Evolutionary conservation across 441 rosid genomes (phyloP).

Genomic region (Gossypium lobatum): DNA sequence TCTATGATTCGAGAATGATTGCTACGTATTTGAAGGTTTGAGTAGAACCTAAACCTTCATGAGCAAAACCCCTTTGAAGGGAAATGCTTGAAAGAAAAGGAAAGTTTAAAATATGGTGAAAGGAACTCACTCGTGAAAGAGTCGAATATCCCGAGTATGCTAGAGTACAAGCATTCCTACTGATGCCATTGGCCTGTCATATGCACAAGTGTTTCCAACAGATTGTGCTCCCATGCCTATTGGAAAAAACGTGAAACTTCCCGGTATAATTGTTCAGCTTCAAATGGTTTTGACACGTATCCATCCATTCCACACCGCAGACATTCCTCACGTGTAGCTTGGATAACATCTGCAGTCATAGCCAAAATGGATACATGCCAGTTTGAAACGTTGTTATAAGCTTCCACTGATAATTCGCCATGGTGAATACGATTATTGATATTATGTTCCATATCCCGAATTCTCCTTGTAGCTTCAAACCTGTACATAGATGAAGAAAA

Average conservation of each 20-base stretch:
- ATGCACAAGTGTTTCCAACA: constrained; percentile 11
- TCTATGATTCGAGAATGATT: not conserved
- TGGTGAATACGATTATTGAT: constrained; percentile 27
- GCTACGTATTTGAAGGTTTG: not conserved
- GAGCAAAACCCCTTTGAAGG: no score
- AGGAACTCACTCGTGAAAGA: constrained; percentile 35
- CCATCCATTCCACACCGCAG: constrained; percentile 68
- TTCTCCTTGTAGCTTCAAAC: constrained; percentile 70
- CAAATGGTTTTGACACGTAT: constrained; percentile 85
- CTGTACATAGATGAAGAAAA: constrained; percentile 24
- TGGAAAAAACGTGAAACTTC: constrained; percentile 67
- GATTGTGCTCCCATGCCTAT: constrained; percentile 18
- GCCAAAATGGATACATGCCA: constrained; percentile 72
- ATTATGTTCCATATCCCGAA: constrained; percentile 50
- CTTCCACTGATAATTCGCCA: constrained; percentile 28
- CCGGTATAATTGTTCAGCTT: constrained; percentile 65
- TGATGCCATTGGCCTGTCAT: constrained; percentile 13
- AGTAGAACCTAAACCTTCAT: no score
- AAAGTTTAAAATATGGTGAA: not conserved
- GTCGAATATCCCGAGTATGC: not conserved
- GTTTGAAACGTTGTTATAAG: constrained; percentile 26
- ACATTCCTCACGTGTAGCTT: constrained; percentile 76
- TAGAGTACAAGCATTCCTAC: constrained; percentile 17
- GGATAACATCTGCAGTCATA: constrained; percentile 93
- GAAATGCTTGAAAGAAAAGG: no score